Conservation (phyloP, 768 basidiomycete species). For the Saitozyma podzolica region DNA sequence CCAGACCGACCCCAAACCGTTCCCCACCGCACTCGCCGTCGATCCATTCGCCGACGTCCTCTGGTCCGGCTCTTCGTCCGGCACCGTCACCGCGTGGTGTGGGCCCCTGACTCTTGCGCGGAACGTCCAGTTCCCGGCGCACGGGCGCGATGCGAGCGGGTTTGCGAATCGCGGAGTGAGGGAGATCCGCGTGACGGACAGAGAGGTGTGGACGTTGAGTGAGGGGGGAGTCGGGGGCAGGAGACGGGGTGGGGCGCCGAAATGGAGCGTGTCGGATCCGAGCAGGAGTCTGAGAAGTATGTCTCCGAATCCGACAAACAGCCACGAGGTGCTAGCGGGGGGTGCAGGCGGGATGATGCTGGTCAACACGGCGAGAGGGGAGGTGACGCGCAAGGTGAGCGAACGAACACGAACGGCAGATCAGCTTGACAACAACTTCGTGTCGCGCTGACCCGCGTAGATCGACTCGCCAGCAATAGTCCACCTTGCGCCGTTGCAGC, state of each 20-base stretch:
- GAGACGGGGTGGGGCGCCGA: slow-evolving; percentile 50
- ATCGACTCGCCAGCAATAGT: slow-evolving; percentile 29
- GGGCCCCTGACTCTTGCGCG: slow-evolving; percentile 53
- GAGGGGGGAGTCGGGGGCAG: slow-evolving; percentile 54
- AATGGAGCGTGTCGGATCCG: slow-evolving; percentile 52
- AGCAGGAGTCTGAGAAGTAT: slow-evolving; percentile 36
- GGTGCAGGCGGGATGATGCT: slow-evolving; percentile 55
- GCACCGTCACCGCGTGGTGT: slow-evolving; percentile 67
- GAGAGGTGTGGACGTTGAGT: slow-evolving; percentile 62
- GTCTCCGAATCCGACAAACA: slow-evolving; percentile 47
- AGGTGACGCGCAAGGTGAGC: slow-evolving; percentile 39
- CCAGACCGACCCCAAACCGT: slow-evolving; percentile 53
- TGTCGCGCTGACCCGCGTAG: slow-evolving; percentile 12
- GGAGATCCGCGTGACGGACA: slow-evolving; percentile 75
- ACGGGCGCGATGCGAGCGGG: slow-evolving; percentile 50
- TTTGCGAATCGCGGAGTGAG: slow-evolving; percentile 57
- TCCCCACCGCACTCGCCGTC: slow-evolving; percentile 73
- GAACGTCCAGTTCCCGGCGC: slow-evolving; percentile 49
- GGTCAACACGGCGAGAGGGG: slow-evolving; percentile 47
- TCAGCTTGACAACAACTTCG: too few species aligned
- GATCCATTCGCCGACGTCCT: slow-evolving; percentile 88
- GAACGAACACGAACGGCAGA: too few species aligned
- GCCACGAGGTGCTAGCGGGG: slow-evolving; percentile 51
- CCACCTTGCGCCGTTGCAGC: slow-evolving; percentile 32
- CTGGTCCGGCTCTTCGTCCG: slow-evolving; percentile 77